Conservation (phyloP, 202 grass and related monocot species). For the Tripidium arundinaceum region DNA sequence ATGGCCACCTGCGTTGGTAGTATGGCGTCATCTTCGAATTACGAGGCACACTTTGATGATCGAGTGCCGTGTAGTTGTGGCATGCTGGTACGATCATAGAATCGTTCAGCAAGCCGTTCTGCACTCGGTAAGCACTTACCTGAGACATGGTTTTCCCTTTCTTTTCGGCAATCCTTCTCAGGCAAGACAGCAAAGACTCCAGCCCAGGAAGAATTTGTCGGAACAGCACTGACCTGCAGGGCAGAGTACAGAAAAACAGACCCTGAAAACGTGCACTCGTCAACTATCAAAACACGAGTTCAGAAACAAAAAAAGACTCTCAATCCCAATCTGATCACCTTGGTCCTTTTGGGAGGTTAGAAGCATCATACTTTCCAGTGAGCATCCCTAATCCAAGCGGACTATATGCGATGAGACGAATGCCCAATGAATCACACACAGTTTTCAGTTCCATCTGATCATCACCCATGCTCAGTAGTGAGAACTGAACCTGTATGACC, state of each 20-base stretch:
- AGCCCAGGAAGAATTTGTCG: conserved; percentile 89
- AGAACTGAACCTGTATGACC: conserved; percentile 72
- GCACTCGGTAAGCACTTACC: conserved; percentile 23
- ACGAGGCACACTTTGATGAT: background rate
- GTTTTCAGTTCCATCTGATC: conserved; percentile 85
- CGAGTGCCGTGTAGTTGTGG: background rate
- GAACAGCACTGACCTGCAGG: conserved; percentile 72
- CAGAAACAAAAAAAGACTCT: background rate
- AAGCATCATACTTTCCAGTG: conserved; percentile 68
- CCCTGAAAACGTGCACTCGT: background rate
- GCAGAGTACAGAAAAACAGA: no score
- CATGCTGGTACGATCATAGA: background rate
- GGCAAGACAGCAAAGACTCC: conserved; percentile 54
- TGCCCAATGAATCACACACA: conserved; percentile 70
- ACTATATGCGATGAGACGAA: conserved; percentile 78
- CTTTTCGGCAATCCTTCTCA: conserved; percentile 54
- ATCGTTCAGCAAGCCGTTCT: background rate
- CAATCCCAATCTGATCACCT: conserved; percentile 34
- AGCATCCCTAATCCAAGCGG: conserved; percentile 88
- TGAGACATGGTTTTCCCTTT: conserved; percentile 92
- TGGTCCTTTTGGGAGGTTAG: conserved; percentile 66
- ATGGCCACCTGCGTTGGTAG: conserved; percentile 61
- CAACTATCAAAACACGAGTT: background rate
- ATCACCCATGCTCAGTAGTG: conserved; percentile 72
- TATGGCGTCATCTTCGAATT: background rate